phyloP scores from a whole-genome alignment of 257 asterid species.

The Solanum ossicruentum region DNA sequence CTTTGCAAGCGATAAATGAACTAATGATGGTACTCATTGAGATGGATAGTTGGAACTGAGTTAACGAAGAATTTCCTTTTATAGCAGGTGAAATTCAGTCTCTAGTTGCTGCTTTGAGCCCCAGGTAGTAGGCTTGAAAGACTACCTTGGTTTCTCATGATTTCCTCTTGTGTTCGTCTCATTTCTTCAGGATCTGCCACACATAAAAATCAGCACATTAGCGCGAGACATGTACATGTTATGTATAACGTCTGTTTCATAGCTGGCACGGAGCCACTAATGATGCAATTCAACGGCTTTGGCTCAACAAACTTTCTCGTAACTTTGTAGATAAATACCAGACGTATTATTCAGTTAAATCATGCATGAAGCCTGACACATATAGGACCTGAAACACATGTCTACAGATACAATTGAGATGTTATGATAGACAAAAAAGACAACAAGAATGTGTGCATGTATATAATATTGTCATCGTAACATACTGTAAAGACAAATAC shows the following conservation, averaged over 20 bases:
- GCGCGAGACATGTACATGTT: too few relatives aligned
- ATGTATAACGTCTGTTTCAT: too few relatives aligned
- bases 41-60: background rate
- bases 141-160: slow-evolving; percentile 78
- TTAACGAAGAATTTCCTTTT: background rate
- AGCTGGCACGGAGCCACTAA: background rate
- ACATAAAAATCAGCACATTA: background rate
- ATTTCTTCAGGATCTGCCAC: slow-evolving; percentile 78
- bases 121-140: slow-evolving; percentile 6
- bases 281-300: background rate
- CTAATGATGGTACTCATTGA: background rate
- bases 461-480: background rate
- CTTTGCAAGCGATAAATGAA: background rate
- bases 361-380: background rate
- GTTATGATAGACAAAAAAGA: background rate
- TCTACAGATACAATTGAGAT: background rate
- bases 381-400: background rate
- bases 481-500: background rate
- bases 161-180: slow-evolving; percentile 90
- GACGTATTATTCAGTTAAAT: background rate
- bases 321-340: background rate
- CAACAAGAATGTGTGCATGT: background rate
- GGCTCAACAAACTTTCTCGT: background rate
- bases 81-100: background rate
- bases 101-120: slow-evolving; percentile 44